phyloP scores from a whole-genome alignment of 805 yeast species.

The Candida tallmaniae region DNA sequence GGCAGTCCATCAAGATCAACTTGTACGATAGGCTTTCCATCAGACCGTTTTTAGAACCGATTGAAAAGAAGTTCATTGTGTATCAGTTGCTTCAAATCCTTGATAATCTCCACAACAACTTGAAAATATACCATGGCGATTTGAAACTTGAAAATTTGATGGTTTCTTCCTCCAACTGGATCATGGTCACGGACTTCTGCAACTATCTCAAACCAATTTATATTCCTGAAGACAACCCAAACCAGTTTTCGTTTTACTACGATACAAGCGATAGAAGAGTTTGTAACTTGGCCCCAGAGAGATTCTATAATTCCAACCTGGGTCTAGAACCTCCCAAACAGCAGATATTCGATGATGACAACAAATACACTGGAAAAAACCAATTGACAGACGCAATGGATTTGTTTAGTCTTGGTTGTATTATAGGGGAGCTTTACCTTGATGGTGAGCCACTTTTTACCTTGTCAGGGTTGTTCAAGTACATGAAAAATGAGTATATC shows the following conservation, averaged over 20 bases:
- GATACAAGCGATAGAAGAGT: constrained; percentile 83
- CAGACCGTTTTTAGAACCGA: constrained; percentile 77
- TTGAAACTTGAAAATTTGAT: constrained; percentile 85
- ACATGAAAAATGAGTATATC: constrained; percentile 59
- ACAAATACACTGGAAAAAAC: constrained; percentile 13
- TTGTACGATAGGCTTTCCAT: constrained; percentile 84
- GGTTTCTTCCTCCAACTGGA: constrained; percentile 88
- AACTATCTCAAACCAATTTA: constrained; percentile 70
- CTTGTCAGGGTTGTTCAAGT: constrained; percentile 81
- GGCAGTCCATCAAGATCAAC: constrained; percentile 76
- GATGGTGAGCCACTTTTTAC: constrained; percentile 89
- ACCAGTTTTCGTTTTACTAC: constrained; percentile 85
- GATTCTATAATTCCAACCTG: constrained; percentile 49
- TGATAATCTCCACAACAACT: constrained; percentile 54
- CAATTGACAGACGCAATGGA: constrained; percentile 66
- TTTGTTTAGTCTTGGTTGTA: constrained; percentile 78
- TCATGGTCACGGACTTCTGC: constrained; percentile 77
- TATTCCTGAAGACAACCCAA: constrained; percentile 90
- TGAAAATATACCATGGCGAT: constrained; percentile 78
- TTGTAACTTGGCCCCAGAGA: constrained; percentile 93
- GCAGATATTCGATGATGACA: constrained; percentile 21
- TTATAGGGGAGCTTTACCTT: constrained; percentile 79
- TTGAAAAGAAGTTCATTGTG: constrained; percentile 80
- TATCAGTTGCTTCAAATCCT: constrained; percentile 73
- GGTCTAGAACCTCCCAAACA: constrained; percentile 11